Conservation (phyloP, 345 rosid genomes). For the Citrus glauca region DNA sequence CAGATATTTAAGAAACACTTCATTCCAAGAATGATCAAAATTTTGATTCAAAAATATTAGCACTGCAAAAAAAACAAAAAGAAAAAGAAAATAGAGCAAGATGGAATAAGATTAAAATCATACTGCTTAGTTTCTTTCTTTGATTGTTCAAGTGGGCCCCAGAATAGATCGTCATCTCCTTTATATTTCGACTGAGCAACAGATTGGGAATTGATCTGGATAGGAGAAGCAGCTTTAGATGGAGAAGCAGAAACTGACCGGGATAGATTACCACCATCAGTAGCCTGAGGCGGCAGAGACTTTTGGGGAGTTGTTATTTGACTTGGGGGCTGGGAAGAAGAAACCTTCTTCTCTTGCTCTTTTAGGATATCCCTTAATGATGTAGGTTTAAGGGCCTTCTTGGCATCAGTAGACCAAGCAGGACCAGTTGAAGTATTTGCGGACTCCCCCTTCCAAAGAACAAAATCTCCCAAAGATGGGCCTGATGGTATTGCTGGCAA, state of each 20-base stretch:
- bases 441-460: slow-evolving; percentile 78
- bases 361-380: slow-evolving; percentile 85
- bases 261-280: slow-evolving; percentile 37
- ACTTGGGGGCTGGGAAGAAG: slow-evolving; percentile 42
- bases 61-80: background rate
- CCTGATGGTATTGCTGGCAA: slow-evolving; percentile 83
- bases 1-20: background rate
- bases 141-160: slow-evolving; percentile 89
- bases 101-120: slow-evolving; percentile 19
- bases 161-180: slow-evolving; percentile 89
- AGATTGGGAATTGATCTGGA: slow-evolving; percentile 48
- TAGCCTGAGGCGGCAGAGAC: slow-evolving; percentile 45
- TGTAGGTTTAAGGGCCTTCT: slow-evolving; percentile 56
- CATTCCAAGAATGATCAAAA: background rate
- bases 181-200: slow-evolving; percentile 54
- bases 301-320: slow-evolving; percentile 53
- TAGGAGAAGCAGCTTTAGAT: slow-evolving; percentile 53
- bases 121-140: slow-evolving; percentile 78
- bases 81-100: background rate
- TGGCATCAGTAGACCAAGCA: slow-evolving; percentile 83
- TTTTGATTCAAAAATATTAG: background rate
- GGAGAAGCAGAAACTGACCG: slow-evolving; percentile 62
- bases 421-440: slow-evolving; percentile 53
- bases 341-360: slow-evolving; percentile 80
- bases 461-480: slow-evolving; percentile 96